phyloP scores from a whole-genome alignment of 163 green algal species.

The Scenedesmus sp. region DNA sequence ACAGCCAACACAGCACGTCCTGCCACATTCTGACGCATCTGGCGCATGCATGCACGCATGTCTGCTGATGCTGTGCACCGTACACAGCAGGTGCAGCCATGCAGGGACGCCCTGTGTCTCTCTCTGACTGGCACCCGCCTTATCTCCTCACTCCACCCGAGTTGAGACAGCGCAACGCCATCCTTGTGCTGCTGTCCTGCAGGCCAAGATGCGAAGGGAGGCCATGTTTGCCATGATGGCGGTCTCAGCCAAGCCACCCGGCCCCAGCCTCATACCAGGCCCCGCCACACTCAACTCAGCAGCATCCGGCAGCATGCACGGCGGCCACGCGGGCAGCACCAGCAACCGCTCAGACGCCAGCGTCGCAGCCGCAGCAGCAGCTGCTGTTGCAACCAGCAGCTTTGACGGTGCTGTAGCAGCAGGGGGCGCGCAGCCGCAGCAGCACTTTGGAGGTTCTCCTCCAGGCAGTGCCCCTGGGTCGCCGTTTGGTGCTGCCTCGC shows the following conservation, averaged over 20 bases:
- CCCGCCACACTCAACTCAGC: background rate
- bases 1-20: no score
- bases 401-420: background rate
- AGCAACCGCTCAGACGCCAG: background rate
- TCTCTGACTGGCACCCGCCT: no score
- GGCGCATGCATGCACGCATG: no score
- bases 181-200: background rate
- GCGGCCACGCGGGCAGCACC: background rate
- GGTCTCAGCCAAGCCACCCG: constrained; percentile 14
- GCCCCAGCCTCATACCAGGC: background rate
- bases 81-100: no score
- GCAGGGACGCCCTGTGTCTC: no score
- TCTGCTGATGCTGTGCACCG: no score
- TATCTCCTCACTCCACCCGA: no score
- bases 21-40: no score
- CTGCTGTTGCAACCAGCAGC: background rate
- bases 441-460: background rate
- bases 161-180: no score
- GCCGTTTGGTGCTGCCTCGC: background rate
- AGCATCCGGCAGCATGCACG: background rate
- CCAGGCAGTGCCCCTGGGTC: background rate
- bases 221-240: constrained; percentile 53
- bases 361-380: background rate
- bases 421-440: background rate
- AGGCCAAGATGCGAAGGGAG: constrained; percentile 28